Conservation (phyloP, 768 basidiomycete genomes). For the Mycena albidolilacea region DNA sequence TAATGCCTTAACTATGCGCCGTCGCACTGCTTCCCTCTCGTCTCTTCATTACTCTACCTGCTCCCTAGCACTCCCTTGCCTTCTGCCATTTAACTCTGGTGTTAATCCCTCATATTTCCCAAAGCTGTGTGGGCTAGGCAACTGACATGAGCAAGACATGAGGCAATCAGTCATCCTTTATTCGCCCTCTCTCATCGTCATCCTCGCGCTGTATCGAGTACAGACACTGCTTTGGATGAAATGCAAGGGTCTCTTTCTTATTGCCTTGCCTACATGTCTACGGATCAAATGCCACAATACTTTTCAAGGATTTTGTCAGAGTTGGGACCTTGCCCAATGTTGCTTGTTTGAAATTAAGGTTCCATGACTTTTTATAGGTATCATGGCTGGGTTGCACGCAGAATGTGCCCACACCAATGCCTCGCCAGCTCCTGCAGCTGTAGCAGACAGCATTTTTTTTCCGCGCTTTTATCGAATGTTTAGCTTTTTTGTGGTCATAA, state of each 20-base stretch:
- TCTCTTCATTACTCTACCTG: neutral
- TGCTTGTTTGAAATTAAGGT: neutral
- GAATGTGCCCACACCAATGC: slow-evolving; percentile 1
- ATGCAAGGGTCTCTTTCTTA: neutral
- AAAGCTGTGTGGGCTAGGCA: too few relatives aligned
- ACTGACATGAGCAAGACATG: too few relatives aligned
- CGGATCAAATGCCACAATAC: neutral
- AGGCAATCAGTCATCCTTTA: neutral
- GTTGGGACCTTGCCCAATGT: neutral
- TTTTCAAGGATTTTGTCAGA: neutral
- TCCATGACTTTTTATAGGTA: neutral
- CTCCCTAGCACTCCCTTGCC: neutral
- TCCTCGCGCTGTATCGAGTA: neutral
- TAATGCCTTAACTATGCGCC: too few relatives aligned
- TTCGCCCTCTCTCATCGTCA: neutral
- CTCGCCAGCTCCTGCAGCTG: neutral
- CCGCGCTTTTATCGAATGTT: neutral
- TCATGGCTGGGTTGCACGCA: neutral
- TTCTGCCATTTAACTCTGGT: neutral
- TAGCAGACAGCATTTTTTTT: neutral
- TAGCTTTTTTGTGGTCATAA: neutral
- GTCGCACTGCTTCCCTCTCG: neutral
- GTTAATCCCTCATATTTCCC: neutral
- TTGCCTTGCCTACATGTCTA: neutral
- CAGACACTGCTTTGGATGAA: neutral